These are phyloP conservation scores for Plantago ovata DNA, from an alignment of 257 asterid genomes.

Conservation along the genomic window DNA sequence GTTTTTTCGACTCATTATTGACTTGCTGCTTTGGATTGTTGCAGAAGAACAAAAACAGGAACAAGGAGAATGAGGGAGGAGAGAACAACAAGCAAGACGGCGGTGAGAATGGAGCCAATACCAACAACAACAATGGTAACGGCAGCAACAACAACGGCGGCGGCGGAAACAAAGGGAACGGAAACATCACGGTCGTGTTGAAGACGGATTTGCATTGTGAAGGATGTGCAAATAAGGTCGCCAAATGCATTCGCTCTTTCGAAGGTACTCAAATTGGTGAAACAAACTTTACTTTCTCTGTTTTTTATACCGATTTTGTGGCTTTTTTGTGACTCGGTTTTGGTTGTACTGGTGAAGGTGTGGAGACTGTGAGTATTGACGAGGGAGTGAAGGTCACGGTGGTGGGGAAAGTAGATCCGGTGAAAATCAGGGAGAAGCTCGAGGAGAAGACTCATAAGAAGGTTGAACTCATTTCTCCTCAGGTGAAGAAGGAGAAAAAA, in stretches of 20 bases:
- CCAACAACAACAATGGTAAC: conserved; percentile 4
- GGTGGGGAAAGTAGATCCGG: conserved; percentile 61
- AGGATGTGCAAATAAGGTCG: conserved; percentile 64
- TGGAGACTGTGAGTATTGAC: conserved; percentile 42
- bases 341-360: conserved; percentile 28
- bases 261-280: conserved; percentile 64
- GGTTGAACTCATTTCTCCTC: conserved; percentile 62
- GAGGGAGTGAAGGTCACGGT: conserved; percentile 53
- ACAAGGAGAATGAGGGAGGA: conserved; percentile 24
- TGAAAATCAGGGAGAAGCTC: conserved; percentile 48
- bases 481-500: conserved; percentile 34
- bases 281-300: neutral
- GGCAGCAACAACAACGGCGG: conserved; percentile 25
- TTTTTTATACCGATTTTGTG: no score
- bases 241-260: conserved; percentile 43
- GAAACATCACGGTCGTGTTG: conserved; percentile 41
- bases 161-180: conserved; percentile 5
- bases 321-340: no score
- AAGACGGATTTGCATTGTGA: conserved; percentile 75
- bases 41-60: conserved; percentile 34
- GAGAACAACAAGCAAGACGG: conserved; percentile 28
- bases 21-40: neutral
- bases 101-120: conserved; percentile 3
- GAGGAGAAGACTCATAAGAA: conserved; percentile 53
- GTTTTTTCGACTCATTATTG: neutral